These are phyloP conservation scores for Strigomonas oncopelti DNA, from an alignment of 208 protist genomes.

Conservation along the genomic window DNA sequence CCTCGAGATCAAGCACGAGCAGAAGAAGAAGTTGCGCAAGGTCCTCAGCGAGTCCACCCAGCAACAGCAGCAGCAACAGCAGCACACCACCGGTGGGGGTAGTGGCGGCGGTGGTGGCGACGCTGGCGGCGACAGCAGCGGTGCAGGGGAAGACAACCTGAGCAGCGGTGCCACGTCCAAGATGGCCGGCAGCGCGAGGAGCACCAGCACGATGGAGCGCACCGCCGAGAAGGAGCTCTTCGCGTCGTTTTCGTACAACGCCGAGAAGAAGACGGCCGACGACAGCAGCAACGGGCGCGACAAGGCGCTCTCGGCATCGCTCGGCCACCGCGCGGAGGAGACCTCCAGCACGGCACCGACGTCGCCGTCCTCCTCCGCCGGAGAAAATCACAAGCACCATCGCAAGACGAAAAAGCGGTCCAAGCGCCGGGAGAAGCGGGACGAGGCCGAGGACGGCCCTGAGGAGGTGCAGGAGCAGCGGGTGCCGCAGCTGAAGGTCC, in stretches of 20 bases:
- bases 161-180: neutral
- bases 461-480: neutral
- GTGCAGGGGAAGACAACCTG: neutral
- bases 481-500: neutral
- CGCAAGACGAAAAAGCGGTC: neutral
- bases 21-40: conserved; percentile 7
- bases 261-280: neutral
- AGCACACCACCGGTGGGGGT: neutral
- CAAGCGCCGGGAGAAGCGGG: neutral
- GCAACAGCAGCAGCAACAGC: no score
- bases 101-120: neutral
- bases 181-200: neutral
- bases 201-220: neutral
- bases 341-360: neutral
- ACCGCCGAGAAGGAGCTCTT: neutral
- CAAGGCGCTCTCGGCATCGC: neutral
- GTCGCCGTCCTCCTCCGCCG: neutral
- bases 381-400: no score
- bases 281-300: neutral
- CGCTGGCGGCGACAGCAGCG: neutral
- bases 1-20: conserved; percentile 23
- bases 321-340: neutral
- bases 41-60: neutral
- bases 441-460: neutral
- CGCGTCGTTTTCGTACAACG: no score